A percentile compares a stretch with the other conserved stretches of the same genome.
Conservation (phyloP, 805 yeast genomes). For the Candida odintsovae region DNA sequence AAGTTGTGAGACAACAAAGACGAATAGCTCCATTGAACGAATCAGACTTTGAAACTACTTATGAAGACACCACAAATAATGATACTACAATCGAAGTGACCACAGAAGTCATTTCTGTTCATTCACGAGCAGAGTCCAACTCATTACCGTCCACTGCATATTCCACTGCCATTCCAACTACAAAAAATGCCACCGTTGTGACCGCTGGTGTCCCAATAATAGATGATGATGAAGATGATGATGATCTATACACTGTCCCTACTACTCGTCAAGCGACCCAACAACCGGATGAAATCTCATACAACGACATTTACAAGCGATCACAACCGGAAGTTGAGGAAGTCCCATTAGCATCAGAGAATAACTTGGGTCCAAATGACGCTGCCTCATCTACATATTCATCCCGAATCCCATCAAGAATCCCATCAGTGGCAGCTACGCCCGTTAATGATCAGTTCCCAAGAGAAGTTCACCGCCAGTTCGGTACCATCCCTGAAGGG, state of each 20-base stretch:
- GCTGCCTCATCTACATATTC: slow-evolving; percentile 22
- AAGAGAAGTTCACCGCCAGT: slow-evolving; percentile 5
- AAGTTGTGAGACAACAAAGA: background rate
- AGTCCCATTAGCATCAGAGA: background rate
- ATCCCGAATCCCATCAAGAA: slow-evolving; percentile 14
- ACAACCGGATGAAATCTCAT: background rate
- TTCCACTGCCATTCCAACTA: background rate
- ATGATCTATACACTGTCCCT: background rate
- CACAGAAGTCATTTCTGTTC: background rate
- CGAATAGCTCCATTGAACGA: background rate
- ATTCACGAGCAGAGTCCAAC: background rate
- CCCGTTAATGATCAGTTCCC: slow-evolving; percentile 12
- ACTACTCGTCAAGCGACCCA: background rate
- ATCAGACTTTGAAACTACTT: background rate
- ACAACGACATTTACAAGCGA: background rate
- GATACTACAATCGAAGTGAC: background rate
- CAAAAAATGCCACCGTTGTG: background rate
- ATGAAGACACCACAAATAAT: slow-evolving; percentile 1
- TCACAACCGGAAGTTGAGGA: background rate
- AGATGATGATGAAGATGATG: background rate
- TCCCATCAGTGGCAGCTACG: slow-evolving; percentile 15
- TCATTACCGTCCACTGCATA: background rate
- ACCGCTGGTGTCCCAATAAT: background rate
- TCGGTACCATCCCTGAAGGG: slow-evolving; percentile 13
- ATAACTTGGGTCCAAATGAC: slow-evolving; percentile 2